phyloP scores from a whole-genome alignment of 2,329 filamentous ascomycete genomes.

The Cladosporium sp. region DNA sequence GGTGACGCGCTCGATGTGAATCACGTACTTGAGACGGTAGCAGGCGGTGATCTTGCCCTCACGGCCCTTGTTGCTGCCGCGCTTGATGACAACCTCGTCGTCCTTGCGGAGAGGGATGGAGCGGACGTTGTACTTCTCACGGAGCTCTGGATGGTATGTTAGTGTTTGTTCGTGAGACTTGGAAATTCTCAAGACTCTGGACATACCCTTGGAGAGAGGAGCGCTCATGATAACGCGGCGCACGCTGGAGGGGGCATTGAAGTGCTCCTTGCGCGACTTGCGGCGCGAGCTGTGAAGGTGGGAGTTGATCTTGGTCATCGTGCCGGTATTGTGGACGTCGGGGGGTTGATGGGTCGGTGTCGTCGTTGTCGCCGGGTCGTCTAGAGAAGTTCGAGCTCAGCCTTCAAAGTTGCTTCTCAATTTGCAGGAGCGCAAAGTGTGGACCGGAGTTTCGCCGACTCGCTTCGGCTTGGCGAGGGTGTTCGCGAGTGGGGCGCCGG shows the following conservation, averaged over 20 bases:
- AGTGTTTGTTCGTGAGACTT: slow-evolving; percentile 24
- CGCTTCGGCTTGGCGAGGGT: neutral
- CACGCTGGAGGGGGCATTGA: slow-evolving; percentile 88
- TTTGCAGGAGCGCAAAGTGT: neutral
- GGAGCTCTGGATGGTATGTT: slow-evolving; percentile 60
- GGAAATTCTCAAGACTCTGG: slow-evolving; percentile 14
- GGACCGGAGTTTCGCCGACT: neutral
- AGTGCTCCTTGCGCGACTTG: slow-evolving; percentile 99
- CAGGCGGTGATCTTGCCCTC: slow-evolving; percentile 98
- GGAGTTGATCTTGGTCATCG: slow-evolving; percentile 71
- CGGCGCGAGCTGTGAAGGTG: slow-evolving; percentile 78
- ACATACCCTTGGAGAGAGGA: slow-evolving; percentile 75
- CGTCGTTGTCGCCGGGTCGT: slow-evolving; percentile 26
- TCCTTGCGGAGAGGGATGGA: slow-evolving; percentile 97
- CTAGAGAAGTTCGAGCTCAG: neutral
- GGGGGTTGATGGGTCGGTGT: slow-evolving; percentile 21
- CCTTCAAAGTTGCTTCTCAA: neutral
- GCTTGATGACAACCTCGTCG: slow-evolving; percentile 76
- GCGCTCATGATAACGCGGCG: slow-evolving; percentile 98
- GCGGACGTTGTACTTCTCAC: slow-evolving; percentile 88
- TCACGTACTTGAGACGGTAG: slow-evolving; percentile 96
- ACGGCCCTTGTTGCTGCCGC: slow-evolving; percentile 93
- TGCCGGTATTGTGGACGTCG: slow-evolving; percentile 41
- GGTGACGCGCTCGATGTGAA: slow-evolving; percentile 95
- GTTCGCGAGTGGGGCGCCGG: neutral